Percentiles rank a stretch among this genome's conserved stretches.
Evolutionary conservation across 208 protist species (phyloP).

Genomic region (Acanthamoeba sp.): DNA sequence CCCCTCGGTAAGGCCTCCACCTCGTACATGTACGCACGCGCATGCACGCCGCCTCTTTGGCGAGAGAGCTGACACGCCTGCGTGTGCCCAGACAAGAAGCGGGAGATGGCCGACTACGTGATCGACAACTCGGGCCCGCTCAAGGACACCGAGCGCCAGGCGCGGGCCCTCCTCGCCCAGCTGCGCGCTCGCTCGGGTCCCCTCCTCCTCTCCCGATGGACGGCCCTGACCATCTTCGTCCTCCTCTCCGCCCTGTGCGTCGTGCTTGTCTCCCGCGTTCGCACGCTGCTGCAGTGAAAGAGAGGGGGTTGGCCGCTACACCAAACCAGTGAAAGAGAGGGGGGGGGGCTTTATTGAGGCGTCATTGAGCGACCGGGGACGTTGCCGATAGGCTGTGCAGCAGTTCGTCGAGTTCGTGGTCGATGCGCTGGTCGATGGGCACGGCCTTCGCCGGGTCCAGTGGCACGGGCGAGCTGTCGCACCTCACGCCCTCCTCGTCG

Average conservation of each 20-base stretch:
- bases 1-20: background rate
- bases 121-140: conserved; percentile 16
- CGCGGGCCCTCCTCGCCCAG: background rate
- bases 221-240: background rate
- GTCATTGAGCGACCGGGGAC: background rate
- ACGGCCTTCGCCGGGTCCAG: background rate
- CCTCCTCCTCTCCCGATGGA: background rate
- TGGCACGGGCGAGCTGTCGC: too few species aligned
- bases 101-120: conserved; percentile 33
- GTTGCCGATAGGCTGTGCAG: background rate
- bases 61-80: background rate
- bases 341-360: too few species aligned
- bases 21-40: background rate
- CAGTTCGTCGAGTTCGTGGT: background rate
- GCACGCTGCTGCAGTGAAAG: too few species aligned
- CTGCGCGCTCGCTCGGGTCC: background rate
- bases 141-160: conserved; percentile 6
- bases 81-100: background rate
- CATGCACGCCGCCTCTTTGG: background rate
- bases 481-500: background rate
- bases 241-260: background rate
- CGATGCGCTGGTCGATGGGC: background rate
- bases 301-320: too few species aligned
- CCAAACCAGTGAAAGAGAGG: too few species aligned
- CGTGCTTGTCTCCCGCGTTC: background rate